Evolutionary conservation across 441 rosid species (phyloP).

Genomic region (Gossypium schwendimanii): DNA sequence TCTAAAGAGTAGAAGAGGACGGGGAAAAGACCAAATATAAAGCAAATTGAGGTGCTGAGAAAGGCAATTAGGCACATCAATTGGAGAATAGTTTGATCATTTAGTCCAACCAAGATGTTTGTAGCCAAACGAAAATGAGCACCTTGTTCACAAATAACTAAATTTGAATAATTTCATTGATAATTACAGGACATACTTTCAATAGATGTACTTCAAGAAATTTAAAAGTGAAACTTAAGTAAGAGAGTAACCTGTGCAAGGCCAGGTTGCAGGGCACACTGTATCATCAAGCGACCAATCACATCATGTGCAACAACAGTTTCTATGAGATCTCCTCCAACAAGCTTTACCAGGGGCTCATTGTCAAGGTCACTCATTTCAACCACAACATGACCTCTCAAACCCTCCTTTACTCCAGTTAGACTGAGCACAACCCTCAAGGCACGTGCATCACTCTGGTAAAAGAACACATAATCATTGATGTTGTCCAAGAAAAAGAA

Average conservation of each 20-base stretch:
- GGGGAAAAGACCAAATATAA: conserved; percentile 4
- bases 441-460: conserved; percentile 89
- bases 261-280: conserved; percentile 88
- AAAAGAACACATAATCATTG: conserved; percentile 16
- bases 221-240: conserved; percentile 4
- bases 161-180: not conserved
- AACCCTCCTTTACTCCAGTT: conserved; percentile 77
- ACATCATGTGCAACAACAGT: conserved; percentile 96
- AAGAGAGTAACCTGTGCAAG: conserved; percentile 75
- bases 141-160: not conserved
- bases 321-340: conserved; percentile 88
- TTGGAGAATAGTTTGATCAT: not conserved
- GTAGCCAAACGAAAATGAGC: not conserved
- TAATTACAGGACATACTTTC: not conserved
- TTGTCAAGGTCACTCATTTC: conserved; percentile 96
- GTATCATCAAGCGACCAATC: conserved; percentile 92
- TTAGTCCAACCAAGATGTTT: not conserved
- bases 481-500: conserved; percentile 11
- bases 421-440: conserved; percentile 89
- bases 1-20: not conserved
- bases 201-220: not conserved
- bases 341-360: conserved; percentile 94
- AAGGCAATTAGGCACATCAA: not conserved
- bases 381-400: conserved; percentile 83
- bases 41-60: not conserved